These are phyloP conservation scores for Nepenthes alata DNA, from an alignment of 179 eudicot genomes.

Conservation along the genomic window DNA sequence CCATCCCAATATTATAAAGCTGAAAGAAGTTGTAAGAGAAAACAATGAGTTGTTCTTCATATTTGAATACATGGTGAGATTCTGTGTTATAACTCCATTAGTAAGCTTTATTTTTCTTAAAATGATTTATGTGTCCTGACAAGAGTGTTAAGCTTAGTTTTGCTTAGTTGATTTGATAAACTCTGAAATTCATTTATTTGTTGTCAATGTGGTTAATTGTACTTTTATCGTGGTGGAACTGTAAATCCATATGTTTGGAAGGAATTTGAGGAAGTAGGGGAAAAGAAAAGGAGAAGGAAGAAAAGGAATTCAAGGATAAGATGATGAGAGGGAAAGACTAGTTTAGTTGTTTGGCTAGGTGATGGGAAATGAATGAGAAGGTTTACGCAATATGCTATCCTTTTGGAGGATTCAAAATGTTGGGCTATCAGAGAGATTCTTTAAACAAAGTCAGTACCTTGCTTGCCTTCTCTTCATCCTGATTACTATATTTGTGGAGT, in stretches of 20 bases:
- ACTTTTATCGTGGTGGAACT: background rate
- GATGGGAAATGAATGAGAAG: too few species aligned
- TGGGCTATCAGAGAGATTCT: too few species aligned
- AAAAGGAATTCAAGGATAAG: too few species aligned
- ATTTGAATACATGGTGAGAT: slow-evolving; percentile 84
- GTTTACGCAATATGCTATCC: too few species aligned
- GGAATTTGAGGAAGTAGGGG: background rate
- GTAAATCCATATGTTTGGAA: background rate
- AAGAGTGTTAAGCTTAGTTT: background rate
- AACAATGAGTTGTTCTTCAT: slow-evolving; percentile 76
- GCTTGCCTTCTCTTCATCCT: too few species aligned
- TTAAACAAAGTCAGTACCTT: too few species aligned
- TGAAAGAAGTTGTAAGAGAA: slow-evolving; percentile 88
- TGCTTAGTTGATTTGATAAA: background rate
- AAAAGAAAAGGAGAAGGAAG: background rate
- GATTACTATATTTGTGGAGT: too few species aligned
- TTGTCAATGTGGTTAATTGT: too few species aligned
- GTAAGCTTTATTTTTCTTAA: background rate
- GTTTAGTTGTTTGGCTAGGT: too few species aligned
- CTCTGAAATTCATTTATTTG: too few species aligned
- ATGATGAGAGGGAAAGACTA: too few species aligned
- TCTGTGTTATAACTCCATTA: background rate
- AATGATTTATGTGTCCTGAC: background rate
- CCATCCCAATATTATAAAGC: slow-evolving; percentile 91
- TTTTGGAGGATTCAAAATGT: too few species aligned